Base-by-base conservation (phyloP, 2,329 filamentous ascomycete species). In the Coniochaeta sp. region DNA sequence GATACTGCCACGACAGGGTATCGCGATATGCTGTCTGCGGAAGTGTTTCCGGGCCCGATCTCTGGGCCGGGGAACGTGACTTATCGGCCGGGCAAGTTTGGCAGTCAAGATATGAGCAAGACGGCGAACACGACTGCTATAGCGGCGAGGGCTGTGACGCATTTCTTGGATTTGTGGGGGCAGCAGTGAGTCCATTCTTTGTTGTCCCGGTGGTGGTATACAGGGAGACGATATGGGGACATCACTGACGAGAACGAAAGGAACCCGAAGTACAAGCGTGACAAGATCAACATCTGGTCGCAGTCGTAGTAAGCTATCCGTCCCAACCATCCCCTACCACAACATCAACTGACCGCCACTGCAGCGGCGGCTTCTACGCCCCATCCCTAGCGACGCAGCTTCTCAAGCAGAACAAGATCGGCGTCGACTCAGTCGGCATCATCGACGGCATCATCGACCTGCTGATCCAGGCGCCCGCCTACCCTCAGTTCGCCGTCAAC, bases 151-250 rank as follows among this genome's bases (percentile, higher is more conserved):
- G 76, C 79, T 2, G 67, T 84, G 3, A 84, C 81, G 80, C 75
- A 81, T 63, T 84, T 85, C 66, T 74, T 79, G 0, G 81, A 85
- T 67, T 75, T 76, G 0, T 85, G 81, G 79, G 81, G 83, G 60
- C 72, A 79, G 43, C 81, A 83, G 66, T 64, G 54, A 58, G 62
- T 60, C 12, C 17, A n/a, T 26, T 16, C 17, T 22, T n/a, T n/a
- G 3, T 34, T 38, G 52, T n/a, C 31, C 50, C 24, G 14, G 16
- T 8, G 31, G 43, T 44, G 3, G 5, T 24, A 12, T 56, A 7
- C 40, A 19, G 14, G 14, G 14, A 19, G 50, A 36, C n/a, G 24
- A 22, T 2, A 28, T 8, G 8, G 17, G 28, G 19, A 34, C 34
- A 24, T 61, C 47, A 31, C 54, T 60, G 44, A 62, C 19, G 22